These are phyloP conservation scores for Candida caryicola DNA, from an alignment of 805 yeast species.

Conservation along the genomic window DNA sequence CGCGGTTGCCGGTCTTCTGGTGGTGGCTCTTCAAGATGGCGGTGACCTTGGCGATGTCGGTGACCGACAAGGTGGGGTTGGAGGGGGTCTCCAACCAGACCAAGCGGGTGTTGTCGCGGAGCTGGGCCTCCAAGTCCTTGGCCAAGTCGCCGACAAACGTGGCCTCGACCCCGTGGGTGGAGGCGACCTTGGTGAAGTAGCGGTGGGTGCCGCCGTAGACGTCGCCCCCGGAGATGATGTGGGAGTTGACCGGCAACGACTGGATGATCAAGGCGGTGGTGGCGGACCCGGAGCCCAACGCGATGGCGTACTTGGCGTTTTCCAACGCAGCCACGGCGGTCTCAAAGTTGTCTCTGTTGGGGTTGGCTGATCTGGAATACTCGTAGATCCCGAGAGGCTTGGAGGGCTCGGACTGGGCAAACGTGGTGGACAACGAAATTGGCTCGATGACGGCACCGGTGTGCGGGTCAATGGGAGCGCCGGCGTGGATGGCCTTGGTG, in stretches of 20 bases:
- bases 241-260: constrained; percentile 66
- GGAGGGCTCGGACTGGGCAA: constrained; percentile 76
- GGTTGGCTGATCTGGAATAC: constrained; percentile 82
- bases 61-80: constrained; percentile 79
- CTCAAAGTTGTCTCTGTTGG: constrained; percentile 82
- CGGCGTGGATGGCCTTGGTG: constrained; percentile 83
- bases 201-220: constrained; percentile 92
- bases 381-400: constrained; percentile 76
- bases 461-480: constrained; percentile 62
- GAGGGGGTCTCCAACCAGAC: constrained; percentile 91
- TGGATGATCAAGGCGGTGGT: constrained; percentile 76
- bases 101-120: constrained; percentile 62
- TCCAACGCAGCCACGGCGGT: constrained; percentile 76
- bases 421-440: constrained; percentile 79
- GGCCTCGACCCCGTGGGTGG: constrained; percentile 70
- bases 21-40: constrained; percentile 46
- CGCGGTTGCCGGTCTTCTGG: constrained; percentile 46
- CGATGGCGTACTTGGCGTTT: constrained; percentile 70
- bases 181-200: constrained; percentile 83
- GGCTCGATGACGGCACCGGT: constrained; percentile 90
- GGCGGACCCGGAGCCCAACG: constrained; percentile 84
- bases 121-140: constrained; percentile 52
- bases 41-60: constrained; percentile 67
- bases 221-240: constrained; percentile 76
- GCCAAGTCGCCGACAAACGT: constrained; percentile 65